Base-by-base conservation (phyloP, 208 protist genomes). In the Trypanosoma scelopori region DNA sequence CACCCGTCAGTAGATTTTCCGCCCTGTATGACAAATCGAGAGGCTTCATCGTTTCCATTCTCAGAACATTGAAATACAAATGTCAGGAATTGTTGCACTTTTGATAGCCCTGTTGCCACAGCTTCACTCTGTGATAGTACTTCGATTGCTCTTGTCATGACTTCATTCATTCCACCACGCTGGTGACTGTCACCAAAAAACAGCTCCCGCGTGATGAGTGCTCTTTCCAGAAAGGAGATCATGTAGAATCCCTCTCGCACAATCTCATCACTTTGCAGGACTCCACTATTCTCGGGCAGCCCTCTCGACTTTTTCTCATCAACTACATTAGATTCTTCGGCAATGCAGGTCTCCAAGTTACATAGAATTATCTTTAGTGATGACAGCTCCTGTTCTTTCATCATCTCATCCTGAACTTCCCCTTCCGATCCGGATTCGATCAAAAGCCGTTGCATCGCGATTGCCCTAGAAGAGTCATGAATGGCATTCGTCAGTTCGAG, bases 401-500 rank as follows among this genome's bases (percentile, higher is more conserved):
- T 69, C n/a, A 52, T 62, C 27, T 56, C 65, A n/a, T 65, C 42
- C 42, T 61, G 45, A 22, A 11, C 20, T 23, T 61, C 60, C 32
- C 28, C 41, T 41, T 65, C 72, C 15, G 15, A 23, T 22, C 66
- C 55, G 20, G 51, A 22, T 47, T 81, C 71, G 55, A 58, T 28
- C n/a, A 62, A 22, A 30, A 87, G 42, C 32, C 67, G 48, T 56
- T 81, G 79, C 78, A 85, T 82, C 27, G 84, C 84, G 22, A 93
- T 69, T 41, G 86, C 89, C 16, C 85, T 72, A 18, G 78, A 52
- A 60, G 79, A 91, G 53, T 97, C 92, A 59, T 91, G 76, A 63
- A 97, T 91, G 25, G 89, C 80, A 58, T 79, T 89, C 28, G 80
- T 78, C 28, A 97, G 53, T 20, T 91, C 84, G 16, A 91, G 56